These are phyloP conservation scores for Paecilomyces dactylethromorphus DNA, from an alignment of 2,329 filamentous ascomycete genomes.

Conservation along the genomic window DNA sequence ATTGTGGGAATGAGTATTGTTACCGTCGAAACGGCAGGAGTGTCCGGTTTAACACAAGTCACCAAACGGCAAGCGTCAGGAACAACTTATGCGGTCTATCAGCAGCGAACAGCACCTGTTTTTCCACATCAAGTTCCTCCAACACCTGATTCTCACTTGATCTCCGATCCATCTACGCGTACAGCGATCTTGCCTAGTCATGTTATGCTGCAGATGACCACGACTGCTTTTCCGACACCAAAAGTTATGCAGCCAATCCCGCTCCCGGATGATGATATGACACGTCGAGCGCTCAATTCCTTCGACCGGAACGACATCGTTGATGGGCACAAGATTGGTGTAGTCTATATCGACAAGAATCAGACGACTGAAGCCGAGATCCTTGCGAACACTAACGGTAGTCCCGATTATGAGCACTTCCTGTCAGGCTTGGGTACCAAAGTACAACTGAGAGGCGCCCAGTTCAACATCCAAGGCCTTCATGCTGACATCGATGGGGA, in stretches of 20 bases:
- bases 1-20: slow-evolving; percentile 47
- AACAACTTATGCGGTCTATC: slow-evolving; percentile 43
- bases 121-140: slow-evolving; percentile 39
- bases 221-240: slow-evolving; percentile 37
- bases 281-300: slow-evolving; percentile 65
- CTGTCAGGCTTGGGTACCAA: slow-evolving; percentile 74
- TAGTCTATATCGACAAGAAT: slow-evolving; percentile 85
- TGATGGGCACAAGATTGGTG: slow-evolving; percentile 90
- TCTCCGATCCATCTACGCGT: slow-evolving; percentile 30
- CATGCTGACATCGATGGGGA: slow-evolving; percentile 80
- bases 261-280: slow-evolving; percentile 65
- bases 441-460: slow-evolving; percentile 71
- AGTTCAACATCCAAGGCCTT: slow-evolving; percentile 88
- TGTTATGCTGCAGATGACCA: slow-evolving; percentile 39
- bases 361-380: slow-evolving; percentile 81
- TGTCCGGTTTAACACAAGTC: slow-evolving; percentile 42
- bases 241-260: slow-evolving; percentile 62
- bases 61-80: slow-evolving; percentile 47
- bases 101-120: slow-evolving; percentile 39
- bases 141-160: slow-evolving; percentile 32
- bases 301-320: slow-evolving; percentile 88
- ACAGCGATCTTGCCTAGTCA: slow-evolving; percentile 41
- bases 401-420: slow-evolving; percentile 81
- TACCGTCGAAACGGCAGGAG: slow-evolving; percentile 42
- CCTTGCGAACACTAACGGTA: slow-evolving; percentile 77